Percentiles rank a stretch among this genome's conserved stretches.
Evolutionary conservation across 805 yeast species (phyloP).

Genomic region (Millerozyma miso): DNA sequence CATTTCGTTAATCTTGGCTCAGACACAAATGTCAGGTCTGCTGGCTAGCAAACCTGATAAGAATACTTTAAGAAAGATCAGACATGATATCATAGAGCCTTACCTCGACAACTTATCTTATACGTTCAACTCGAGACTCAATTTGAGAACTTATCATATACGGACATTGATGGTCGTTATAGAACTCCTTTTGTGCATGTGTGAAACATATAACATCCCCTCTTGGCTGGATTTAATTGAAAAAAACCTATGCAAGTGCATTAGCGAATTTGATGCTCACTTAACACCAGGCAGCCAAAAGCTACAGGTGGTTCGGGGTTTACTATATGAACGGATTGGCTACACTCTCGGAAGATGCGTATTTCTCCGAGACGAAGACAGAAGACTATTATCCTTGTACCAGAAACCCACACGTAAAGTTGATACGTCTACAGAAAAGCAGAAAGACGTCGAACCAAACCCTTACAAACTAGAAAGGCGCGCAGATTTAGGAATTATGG

Average conservation of each 20-base stretch:
- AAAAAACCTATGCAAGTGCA: conserved; percentile 41
- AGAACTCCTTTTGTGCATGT: conserved; percentile 60
- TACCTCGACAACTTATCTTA: conserved; percentile 69
- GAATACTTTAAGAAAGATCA: conserved; percentile 43
- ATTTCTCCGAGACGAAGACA: conserved; percentile 16
- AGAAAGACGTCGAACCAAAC: conserved; percentile 29
- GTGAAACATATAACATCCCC: conserved; percentile 34
- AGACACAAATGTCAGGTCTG: conserved; percentile 36
- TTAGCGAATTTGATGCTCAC: conserved; percentile 44
- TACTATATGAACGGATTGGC: conserved; percentile 40
- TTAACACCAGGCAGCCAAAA: conserved; percentile 35
- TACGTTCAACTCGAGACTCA: conserved; percentile 69
- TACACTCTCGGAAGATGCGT: conserved; percentile 46
- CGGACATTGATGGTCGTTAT: conserved; percentile 63
- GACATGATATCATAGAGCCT: conserved; percentile 54
- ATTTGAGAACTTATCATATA: conserved; percentile 64
- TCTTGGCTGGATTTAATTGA: conserved; percentile 43
- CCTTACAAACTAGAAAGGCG: conserved; percentile 28
- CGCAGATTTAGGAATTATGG: conserved; percentile 38
- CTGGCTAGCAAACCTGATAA: conserved; percentile 28
- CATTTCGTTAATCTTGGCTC: conserved; percentile 61
- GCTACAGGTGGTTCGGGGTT: conserved; percentile 43
- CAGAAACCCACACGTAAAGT: conserved; percentile 23
- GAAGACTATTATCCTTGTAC: conserved; percentile 14
- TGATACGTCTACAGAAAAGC: conserved; percentile 1